Base-by-base conservation (phyloP, 2,329 filamentous ascomycete genomes). In the Trichoderma koningiopsis region DNA sequence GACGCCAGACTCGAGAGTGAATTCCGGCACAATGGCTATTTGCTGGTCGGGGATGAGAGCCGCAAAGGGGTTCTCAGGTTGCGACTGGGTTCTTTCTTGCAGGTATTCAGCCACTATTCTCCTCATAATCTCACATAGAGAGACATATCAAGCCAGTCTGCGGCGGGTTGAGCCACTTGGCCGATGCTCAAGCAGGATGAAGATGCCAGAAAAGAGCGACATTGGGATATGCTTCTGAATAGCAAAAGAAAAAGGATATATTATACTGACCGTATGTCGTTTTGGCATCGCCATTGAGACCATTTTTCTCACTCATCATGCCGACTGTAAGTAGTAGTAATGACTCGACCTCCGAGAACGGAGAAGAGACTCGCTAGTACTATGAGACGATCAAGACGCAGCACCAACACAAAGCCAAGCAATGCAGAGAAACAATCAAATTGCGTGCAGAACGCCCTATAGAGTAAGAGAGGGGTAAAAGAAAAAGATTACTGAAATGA, bases 61-160 rank as follows among this genome's bases (percentile, higher is more conserved):
- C 71, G 92, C 89, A 79, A 94, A 98, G 35, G 94, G 95, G 82
- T 98, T 99, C 83, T 97, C 95, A 76, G 92, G 89, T 81, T 97
- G 93, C 68, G 87, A 83, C 72, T 80, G 83, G 73, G 79, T 85
- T 85, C 87, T 89, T 88, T 86, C 87, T 89, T 88, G 77, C 83
- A 84, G 82, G 85, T 86, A 86, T 88, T 90, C 86, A 90, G 88
- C 79, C 78, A 85, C 82, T 73, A 73, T 74, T 84, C 83, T 83
- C 49, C 11, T 64, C 52, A 24, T 14, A 31, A 83, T 68, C 6
- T 63, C 24, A 64, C 47, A 8, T 65, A 24, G 14, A 43, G 11
- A 16, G 47, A 40, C 14, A 40, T 29, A 49, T 29, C 31, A 57
- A 37, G 55, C 52, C 52, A 56, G 14, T 31, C 16, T 29, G 52